Base-by-base conservation (phyloP, 202 grass and related monocot species). In the Saccharum hybrid region DNA sequence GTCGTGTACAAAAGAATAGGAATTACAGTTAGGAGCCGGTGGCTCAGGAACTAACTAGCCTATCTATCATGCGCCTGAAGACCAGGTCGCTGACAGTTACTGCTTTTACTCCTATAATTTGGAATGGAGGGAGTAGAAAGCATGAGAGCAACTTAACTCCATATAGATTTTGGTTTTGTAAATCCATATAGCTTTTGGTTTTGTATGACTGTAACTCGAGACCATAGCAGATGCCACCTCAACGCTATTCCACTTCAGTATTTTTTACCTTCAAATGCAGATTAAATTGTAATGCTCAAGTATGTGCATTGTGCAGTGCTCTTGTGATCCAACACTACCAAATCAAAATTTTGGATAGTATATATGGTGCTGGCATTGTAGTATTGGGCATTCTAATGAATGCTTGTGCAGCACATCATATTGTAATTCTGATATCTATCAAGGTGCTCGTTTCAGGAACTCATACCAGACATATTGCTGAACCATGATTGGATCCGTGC, bases 401-500 rank as follows among this genome's bases (percentile, higher is more conserved):
- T 84, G 40, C 51, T 60, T 40, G 28, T 15, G 4, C 40, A 3
- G 4, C 15, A 65, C 16, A 67, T 21, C 7, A 42, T 4, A 21
- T 66, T 52, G 16, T 77, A 9, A 22, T 60, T 83, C 31, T 91
- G 23, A 56, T 22, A 67, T 69, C 3, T 57, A 64, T 72, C 16
- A 46, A 38, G 19, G 16, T 84, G 46, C 33, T 71, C 6, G 46
- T 86, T 83, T 38, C 80, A 96, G 96, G 96, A 74, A n/a, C 62
- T 92, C 23, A 8, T 86, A 43, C 81, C 89, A 70, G 60, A 86
- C 7, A 68, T 96, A 22, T 40, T 98, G 42, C 76, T 85, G 74
- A 87, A 88, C 60, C 91, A 98, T 82, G 96, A 98, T 84, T 96
- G 91, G 93, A 68, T 94, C 63, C 90, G 91, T 33, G 62, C 83